Percentiles rank a stretch among this genome's conserved stretches.
These are phyloP conservation scores for Phylloporus sp. DNA, from an alignment of 768 basidiomycete species.

Conservation along the genomic window DNA sequence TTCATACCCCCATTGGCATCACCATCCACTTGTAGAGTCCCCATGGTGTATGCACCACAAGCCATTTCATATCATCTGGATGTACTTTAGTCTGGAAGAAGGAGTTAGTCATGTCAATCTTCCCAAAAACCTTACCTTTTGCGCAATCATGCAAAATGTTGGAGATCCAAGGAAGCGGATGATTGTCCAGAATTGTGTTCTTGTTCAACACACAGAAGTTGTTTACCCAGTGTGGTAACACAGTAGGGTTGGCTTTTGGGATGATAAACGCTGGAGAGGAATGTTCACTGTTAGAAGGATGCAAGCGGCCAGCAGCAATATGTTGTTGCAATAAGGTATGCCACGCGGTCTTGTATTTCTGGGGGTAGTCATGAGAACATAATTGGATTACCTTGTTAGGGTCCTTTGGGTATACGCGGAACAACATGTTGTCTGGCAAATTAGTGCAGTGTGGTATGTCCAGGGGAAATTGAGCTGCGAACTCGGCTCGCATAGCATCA, in stretches of 20 bases:
- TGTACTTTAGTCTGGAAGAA: constrained; percentile 34
- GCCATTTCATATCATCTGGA: constrained; percentile 30
- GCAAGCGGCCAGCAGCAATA: too few relatives aligned
- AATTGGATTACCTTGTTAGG: background rate
- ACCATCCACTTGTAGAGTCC: constrained; percentile 35
- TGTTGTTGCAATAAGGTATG: too few relatives aligned
- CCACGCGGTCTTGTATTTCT: background rate
- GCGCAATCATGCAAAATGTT: background rate
- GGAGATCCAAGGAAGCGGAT: background rate
- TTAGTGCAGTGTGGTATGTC: too few relatives aligned
- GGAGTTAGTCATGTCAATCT: too few relatives aligned
- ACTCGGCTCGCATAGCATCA: too few relatives aligned
- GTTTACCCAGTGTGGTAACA: background rate
- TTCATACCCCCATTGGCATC: background rate
- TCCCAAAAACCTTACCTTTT: too few relatives aligned
- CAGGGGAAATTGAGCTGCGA: too few relatives aligned
- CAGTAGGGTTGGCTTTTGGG: background rate
- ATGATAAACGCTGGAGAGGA: too few relatives aligned
- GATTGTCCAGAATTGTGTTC: background rate
- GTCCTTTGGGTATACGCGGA: too few relatives aligned
- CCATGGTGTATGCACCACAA: constrained; percentile 37
- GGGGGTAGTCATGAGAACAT: background rate
- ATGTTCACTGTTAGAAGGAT: too few relatives aligned
- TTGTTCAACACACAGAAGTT: background rate
- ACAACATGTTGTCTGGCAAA: too few relatives aligned